Conservation (phyloP, 176 grass and related monocot genomes). For the Zea mays region DNA sequence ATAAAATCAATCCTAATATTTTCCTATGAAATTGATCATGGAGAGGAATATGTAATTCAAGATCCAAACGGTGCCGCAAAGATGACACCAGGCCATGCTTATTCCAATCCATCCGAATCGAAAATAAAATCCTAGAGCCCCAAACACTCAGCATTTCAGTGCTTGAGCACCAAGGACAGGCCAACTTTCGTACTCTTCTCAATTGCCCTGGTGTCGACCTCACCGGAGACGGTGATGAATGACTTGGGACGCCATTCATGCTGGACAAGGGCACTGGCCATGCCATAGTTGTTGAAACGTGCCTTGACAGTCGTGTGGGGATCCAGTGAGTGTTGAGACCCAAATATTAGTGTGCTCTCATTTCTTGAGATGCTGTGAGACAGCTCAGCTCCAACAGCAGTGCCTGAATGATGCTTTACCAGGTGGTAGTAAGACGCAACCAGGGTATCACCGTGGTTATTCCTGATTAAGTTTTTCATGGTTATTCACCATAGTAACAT, state of each 20-base stretch:
- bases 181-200: conserved; percentile 66
- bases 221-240: conserved; percentile 59
- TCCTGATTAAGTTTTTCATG: conserved; percentile 47
- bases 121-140: neutral
- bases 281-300: conserved; percentile 86
- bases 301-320: conserved; percentile 63
- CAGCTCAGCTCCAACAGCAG: conserved; percentile 70
- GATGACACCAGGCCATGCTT: conserved; percentile 24
- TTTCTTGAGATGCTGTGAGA: conserved; percentile 70
- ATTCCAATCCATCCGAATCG: conserved; percentile 43
- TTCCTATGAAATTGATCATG: conserved; percentile 24
- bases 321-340: conserved; percentile 58
- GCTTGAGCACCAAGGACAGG: conserved; percentile 61
- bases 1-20: conserved; percentile 21
- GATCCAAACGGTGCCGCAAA: conserved; percentile 37
- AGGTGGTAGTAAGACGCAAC: conserved; percentile 74
- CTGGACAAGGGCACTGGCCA: conserved; percentile 70
- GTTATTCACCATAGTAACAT: conserved; percentile 22
- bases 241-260: conserved; percentile 70
- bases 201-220: conserved; percentile 65
- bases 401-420: conserved; percentile 49
- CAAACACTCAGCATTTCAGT: conserved; percentile 43
- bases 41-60: conserved; percentile 1
- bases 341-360: conserved; percentile 65
- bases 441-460: conserved; percentile 72